Conservation (phyloP, 352 stramenopile species). For the Phytophthora tubulina region DNA sequence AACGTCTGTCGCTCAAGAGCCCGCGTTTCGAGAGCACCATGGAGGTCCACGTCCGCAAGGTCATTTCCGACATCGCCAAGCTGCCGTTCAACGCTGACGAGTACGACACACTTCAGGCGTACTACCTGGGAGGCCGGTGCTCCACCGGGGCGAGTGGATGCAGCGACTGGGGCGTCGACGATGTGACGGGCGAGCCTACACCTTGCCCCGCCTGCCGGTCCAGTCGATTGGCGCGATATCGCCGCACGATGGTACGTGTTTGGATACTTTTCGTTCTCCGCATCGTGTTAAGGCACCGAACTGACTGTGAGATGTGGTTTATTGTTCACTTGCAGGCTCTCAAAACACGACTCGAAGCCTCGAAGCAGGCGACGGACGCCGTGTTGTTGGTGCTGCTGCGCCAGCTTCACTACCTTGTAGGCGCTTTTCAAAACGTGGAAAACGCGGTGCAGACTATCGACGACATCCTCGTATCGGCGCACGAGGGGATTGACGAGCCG, state of each 20-base stretch:
- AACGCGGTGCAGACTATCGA: conserved; percentile 70
- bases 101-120: conserved; percentile 64
- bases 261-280: conserved; percentile 7
- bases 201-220: conserved; percentile 51
- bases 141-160: conserved; percentile 46
- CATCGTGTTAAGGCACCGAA: background rate
- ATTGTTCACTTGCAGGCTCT: conserved; percentile 43
- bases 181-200: conserved; percentile 40
- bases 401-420: conserved; percentile 79
- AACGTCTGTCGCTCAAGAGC: conserved; percentile 71
- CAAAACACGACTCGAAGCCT: conserved; percentile 55
- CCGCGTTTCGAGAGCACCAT: conserved; percentile 79
- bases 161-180: conserved; percentile 27
- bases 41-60: conserved; percentile 75
- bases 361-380: conserved; percentile 46
- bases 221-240: conserved; percentile 68
- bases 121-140: conserved; percentile 66
- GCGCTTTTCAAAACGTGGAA: conserved; percentile 78
- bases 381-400: conserved; percentile 65
- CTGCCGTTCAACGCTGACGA: conserved; percentile 78
- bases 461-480: conserved; percentile 58
- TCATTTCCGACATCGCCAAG: conserved; percentile 68
- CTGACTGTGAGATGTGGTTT: conserved; percentile 21
- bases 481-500: conserved; percentile 44
- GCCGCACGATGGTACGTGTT: conserved; percentile 60